A percentile compares a stretch with the other conserved stretches of the same genome.
Evolutionary conservation across 139 green algal genomes (phyloP).

Genomic region (Desmodesmus armatus): DNA sequence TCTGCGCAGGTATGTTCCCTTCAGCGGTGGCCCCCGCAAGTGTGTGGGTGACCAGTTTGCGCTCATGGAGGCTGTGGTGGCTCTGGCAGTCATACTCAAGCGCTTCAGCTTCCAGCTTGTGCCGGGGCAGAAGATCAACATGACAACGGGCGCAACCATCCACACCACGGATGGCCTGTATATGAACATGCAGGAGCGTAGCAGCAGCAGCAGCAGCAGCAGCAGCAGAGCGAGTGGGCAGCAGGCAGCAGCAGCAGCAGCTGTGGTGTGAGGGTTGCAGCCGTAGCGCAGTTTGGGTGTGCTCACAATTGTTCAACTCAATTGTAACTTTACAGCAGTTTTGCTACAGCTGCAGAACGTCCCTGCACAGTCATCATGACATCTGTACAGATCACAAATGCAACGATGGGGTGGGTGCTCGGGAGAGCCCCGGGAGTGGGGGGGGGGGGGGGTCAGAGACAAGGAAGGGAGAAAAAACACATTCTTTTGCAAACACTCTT

Average conservation of each 20-base stretch:
- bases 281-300: too few species aligned
- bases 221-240: background rate
- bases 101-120: conserved; percentile 85
- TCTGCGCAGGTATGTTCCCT: conserved; percentile 79
- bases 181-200: conserved; percentile 76
- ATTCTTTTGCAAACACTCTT: too few species aligned
- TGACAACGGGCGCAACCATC: conserved; percentile 98
- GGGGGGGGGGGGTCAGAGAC: too few species aligned
- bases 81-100: conserved; percentile 87
- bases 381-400: too few species aligned
- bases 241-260: conserved; percentile 24
- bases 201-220: background rate
- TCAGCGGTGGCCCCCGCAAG: conserved; percentile 93
- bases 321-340: too few species aligned
- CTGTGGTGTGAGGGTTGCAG: conserved; percentile 13
- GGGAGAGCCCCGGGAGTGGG: too few species aligned
- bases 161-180: conserved; percentile 92
- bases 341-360: too few species aligned
- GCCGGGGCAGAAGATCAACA: conserved; percentile 86
- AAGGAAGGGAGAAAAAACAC: too few species aligned
- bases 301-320: too few species aligned
- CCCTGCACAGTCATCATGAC: too few species aligned
- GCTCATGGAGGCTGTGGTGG: conserved; percentile 91
- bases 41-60: conserved; percentile 99
- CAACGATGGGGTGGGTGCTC: too few species aligned